Percentiles rank a stretch among this genome's conserved stretches.
phyloP scores from a whole-genome alignment of 306 rosid genomes.

The Argentina anserina region DNA sequence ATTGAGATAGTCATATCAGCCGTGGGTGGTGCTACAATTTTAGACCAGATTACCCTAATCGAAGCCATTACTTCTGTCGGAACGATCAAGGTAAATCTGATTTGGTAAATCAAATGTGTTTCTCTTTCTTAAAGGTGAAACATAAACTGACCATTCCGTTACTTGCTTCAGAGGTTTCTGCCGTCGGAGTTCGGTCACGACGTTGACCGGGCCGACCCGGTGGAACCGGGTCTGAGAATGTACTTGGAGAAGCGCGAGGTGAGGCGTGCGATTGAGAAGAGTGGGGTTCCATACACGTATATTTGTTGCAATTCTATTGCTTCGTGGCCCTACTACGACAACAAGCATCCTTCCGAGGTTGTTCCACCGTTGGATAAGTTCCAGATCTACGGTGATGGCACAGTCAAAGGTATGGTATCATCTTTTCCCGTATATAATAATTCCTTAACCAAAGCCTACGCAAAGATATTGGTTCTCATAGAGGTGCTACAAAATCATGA shows the following conservation, averaged over 20 bases:
- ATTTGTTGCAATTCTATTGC: slow-evolving; percentile 75
- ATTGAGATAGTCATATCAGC: slow-evolving; percentile 54
- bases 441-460: not conserved
- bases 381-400: slow-evolving; percentile 72
- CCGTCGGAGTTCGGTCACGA: slow-evolving; percentile 82
- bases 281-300: slow-evolving; percentile 46
- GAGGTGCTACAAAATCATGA: not conserved
- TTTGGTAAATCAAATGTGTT: too few species aligned
- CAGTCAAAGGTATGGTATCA: slow-evolving; percentile 39
- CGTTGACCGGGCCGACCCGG: slow-evolving; percentile 63
- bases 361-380: slow-evolving; percentile 58
- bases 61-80: slow-evolving; percentile 50
- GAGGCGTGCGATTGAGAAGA: slow-evolving; percentile 37
- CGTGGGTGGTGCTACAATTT: slow-evolving; percentile 37
- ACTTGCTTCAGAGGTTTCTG: slow-evolving; percentile 46
- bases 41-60: slow-evolving; percentile 49
- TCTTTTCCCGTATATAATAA: not conserved
- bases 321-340: slow-evolving; percentile 67
- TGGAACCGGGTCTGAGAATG: slow-evolving; percentile 60
- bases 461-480: not conserved
- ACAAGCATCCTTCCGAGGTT: slow-evolving; percentile 50
- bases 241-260: slow-evolving; percentile 45
- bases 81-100: slow-evolving; percentile 41
- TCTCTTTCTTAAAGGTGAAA: not conserved
- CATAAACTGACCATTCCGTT: not conserved